These are phyloP conservation scores for Tulasnella sp. DNA, from an alignment of 768 basidiomycete genomes.

Conservation along the genomic window DNA sequence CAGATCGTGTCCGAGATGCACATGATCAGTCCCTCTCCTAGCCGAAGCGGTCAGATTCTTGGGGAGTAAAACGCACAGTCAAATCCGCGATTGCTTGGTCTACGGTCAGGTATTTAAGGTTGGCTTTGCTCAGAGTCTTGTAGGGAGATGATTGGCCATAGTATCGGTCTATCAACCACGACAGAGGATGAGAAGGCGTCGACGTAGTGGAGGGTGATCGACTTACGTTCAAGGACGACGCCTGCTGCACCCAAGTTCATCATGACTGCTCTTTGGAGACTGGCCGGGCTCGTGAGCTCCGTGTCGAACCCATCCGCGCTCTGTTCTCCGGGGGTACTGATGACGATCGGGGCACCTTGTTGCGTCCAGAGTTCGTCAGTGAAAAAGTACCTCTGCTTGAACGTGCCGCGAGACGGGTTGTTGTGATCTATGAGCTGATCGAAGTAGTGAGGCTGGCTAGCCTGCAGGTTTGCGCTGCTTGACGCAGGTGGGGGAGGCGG, in stretches of 20 bases:
- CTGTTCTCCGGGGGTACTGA: constrained; percentile 6
- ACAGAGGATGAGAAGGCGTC: neutral
- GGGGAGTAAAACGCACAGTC: neutral
- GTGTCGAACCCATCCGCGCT: neutral
- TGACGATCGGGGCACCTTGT: constrained; percentile 5
- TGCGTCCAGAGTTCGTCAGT: neutral
- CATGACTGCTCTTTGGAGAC: constrained; percentile 1
- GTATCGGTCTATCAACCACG: neutral
- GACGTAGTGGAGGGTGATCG: neutral
- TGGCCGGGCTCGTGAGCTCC: neutral
- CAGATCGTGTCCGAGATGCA: neutral
- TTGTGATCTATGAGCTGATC: constrained; percentile 26
- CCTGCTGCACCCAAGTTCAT: neutral
- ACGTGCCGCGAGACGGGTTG: constrained; percentile 26
- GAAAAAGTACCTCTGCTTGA: constrained; percentile 27
- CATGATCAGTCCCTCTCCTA: too few relatives aligned
- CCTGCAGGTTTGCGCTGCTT: neutral
- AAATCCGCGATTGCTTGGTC: constrained; percentile 9
- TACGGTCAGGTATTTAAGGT: constrained; percentile 17
- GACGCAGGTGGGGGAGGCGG: neutral
- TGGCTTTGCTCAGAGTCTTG: neutral
- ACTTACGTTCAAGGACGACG: constrained; percentile 18
- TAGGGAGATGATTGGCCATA: constrained; percentile 12
- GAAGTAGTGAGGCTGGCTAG: constrained; percentile 12
- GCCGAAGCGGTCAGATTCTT: too few relatives aligned